Evolutionary conservation across 306 rosid species (phyloP).

Genomic region (Gynostemma pentaphyllum): DNA sequence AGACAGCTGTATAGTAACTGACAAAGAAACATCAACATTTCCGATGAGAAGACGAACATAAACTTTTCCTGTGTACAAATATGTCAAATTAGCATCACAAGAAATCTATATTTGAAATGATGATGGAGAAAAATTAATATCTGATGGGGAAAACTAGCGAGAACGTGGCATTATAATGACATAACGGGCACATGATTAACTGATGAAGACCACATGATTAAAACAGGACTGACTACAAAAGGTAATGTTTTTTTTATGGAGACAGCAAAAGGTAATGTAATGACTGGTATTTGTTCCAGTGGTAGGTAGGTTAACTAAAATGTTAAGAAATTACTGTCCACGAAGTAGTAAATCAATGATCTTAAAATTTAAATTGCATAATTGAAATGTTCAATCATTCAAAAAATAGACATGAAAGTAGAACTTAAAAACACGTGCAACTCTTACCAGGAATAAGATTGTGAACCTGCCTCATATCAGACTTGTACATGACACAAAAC

Average conservation of each 20-base stretch:
- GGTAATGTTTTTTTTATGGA: too few relatives aligned
- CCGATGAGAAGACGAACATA: not conserved
- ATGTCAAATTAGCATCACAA: not conserved
- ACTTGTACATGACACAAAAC: constrained; percentile 61
- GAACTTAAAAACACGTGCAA: constrained; percentile 10
- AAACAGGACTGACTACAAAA: not conserved
- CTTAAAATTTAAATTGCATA: not conserved
- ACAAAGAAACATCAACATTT: not conserved
- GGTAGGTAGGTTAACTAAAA: not conserved
- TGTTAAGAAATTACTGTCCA: not conserved
- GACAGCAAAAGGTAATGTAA: not conserved
- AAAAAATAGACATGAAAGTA: not conserved
- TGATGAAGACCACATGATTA: not conserved
- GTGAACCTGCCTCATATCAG: constrained; percentile 86
- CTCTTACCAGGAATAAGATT: constrained; percentile 86
- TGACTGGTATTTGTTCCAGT: not conserved
- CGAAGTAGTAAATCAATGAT: not conserved
- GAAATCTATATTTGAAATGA: not conserved
- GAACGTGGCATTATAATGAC: not conserved
- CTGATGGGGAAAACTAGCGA: not conserved
- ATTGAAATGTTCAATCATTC: not conserved
- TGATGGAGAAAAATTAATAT: not conserved
- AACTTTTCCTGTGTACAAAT: not conserved
- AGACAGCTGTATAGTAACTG: constrained; percentile 28
- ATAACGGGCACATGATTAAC: not conserved